Base-by-base conservation (phyloP, 2,329 filamentous ascomycete species). In the Truncatella angustata region DNA sequence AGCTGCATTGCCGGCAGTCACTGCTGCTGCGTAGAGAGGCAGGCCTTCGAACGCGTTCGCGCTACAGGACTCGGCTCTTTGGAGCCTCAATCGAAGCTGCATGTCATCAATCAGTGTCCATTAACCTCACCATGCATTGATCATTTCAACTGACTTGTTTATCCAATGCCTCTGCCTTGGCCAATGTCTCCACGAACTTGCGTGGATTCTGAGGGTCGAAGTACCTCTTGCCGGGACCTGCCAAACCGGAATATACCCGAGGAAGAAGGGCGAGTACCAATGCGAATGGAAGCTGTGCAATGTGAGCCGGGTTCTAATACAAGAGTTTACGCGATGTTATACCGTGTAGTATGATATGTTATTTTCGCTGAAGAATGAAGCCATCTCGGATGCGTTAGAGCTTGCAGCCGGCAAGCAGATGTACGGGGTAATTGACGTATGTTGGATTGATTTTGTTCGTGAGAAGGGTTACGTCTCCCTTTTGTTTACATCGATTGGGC, bases 271-370 rank as follows among this genome's bases (percentile, higher is more conserved):
- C 58, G 58, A 63, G 30, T 42, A 63, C 4, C 35, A 66, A 30
- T 2, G 62, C 64, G 21, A 56, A 54, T 9, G 63, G 63, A 50
- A 66, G 56, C 64, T 66, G 24, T 20, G 26, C 14, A 16, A 6
- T 26, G 43, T 54, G 53, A 55, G 20, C 40, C 37, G 20, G 34
- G 37, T 53, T 20, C 10, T 18, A 30, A 3, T 12, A 6, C 12
- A 16, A 16, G 23, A 20, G n/a, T 21, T 10, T 9, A 32, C 35
- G 24, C 10, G 30, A 3, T 16, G 32, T 24, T 63, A 51, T 16
- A 66, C 64, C 14, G 62, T 66, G 49, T 60, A 62, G 54, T 66
- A 66, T n/a, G 67, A 63, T 39, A 64, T 56, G 44, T 69, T 67
- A 50, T 59, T 60, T n/a, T 64, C 61, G 11, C 58, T 52, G 37